Evolutionary conservation across 805 yeast species (phyloP).

Genomic region (Ogataea ganodermae): DNA sequence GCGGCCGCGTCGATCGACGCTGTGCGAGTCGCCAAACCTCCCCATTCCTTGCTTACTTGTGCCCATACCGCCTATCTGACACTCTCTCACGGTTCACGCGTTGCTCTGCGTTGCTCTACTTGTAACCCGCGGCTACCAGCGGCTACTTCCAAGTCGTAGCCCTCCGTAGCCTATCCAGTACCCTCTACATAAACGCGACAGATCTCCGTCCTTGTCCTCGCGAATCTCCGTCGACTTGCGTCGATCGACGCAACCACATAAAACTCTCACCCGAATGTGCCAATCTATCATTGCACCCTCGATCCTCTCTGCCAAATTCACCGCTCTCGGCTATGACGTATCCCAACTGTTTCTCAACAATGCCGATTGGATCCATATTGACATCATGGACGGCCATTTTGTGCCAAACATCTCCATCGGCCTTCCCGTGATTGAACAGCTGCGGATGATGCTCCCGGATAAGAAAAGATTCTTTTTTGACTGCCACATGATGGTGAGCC

Average conservation of each 20-base stretch:
- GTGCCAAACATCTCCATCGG: conserved; percentile 97
- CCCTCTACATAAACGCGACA: background rate
- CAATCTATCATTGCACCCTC: conserved; percentile 90
- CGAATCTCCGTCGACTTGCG: background rate
- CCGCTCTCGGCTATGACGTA: conserved; percentile 85
- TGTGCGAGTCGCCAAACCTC: too few relatives aligned
- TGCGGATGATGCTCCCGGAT: conserved; percentile 35
- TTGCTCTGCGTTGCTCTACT: too few relatives aligned
- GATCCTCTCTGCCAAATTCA: conserved; percentile 87
- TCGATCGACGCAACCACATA: background rate
- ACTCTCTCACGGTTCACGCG: too few relatives aligned
- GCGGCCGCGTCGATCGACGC: too few relatives aligned
- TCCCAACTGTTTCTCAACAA: conserved; percentile 73
- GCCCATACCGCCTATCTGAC: too few relatives aligned
- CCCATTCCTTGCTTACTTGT: too few relatives aligned
- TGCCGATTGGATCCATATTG: conserved; percentile 97
- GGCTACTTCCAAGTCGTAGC: too few relatives aligned
- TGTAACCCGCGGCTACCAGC: too few relatives aligned
- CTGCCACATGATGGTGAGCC: conserved; percentile 97
- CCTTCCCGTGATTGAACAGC: conserved; percentile 46
- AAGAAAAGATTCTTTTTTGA: conserved; percentile 58
- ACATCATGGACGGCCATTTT: conserved; percentile 98
- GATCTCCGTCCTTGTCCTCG: background rate
- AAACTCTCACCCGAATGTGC: conserved; percentile 4
- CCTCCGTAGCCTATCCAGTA: background rate